Base-by-base conservation (phyloP, 2,329 filamentous ascomycete species). In the Hymenoscyphus albidus region DNA sequence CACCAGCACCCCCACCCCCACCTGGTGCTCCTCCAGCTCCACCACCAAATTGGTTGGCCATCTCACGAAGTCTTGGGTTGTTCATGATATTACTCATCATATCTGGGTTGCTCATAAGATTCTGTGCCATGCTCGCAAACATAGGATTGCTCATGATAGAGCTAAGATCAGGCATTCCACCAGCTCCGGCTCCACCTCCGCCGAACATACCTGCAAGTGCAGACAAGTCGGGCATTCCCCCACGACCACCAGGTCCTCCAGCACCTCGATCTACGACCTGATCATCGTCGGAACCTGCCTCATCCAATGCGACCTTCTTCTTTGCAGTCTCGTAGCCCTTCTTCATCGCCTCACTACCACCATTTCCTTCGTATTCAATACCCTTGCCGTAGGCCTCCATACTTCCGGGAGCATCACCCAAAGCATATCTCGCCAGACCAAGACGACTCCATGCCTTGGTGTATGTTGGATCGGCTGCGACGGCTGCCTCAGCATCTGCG, bases 41-140 rank as follows among this genome's bases (percentile, higher is more conserved):
- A 35, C 89, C 90, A 54, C 82, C 86, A 75, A 96, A 93, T 72
- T 85, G 86, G 74, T 90, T 88, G 57, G 92, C 93, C 92, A 97
- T 94, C 75, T 96, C 87, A 64, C 91, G 85, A 67, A 98, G 80
- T 67, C 88, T 86, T 2, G 95, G 95, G 82, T 99, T 98, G 82
- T 83, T 92, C 93, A 99, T 97, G 65, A 99, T 79, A 77, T 93
- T 95, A 76, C 83, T 85, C 87, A 98, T 90, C 82, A 93, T 87
- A 10, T 96, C 91, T 0, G 95, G 95, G 80, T 99, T 97, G 80
- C 88, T 92, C 95, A 98, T 98, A 63, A 99, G 79, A 78, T 92
- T 97, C 82, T 97, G 92, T 4, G 95, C 95, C 93, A 98, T 97
- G 80, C 85, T 91, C 60, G 93, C 87, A 80, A 99, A 96, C 95